Percentiles rank a stretch among this genome's conserved stretches.
Evolutionary conservation across 1,284 basidiomycete genomes (phyloP).

Genomic region (Trichosporon coremiiforme): DNA sequence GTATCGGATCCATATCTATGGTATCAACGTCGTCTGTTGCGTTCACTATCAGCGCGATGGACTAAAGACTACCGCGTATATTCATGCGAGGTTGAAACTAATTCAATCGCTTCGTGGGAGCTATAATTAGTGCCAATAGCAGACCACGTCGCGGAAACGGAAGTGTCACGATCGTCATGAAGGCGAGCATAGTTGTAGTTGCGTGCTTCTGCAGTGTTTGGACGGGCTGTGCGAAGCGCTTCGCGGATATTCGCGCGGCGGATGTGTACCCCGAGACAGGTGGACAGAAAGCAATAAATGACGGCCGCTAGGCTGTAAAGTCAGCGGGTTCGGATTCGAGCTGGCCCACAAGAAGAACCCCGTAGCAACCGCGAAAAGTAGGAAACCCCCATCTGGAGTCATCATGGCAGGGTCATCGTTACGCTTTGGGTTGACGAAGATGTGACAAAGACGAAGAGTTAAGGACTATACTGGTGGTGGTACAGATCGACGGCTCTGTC

Average conservation of each 20-base stretch:
- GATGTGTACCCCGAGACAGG: conserved; percentile 48
- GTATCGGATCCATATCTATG: conserved; percentile 4
- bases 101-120: not conserved
- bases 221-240: conserved; percentile 31
- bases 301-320: conserved; percentile 40
- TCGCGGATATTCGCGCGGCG: conserved; percentile 46
- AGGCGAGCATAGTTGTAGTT: conserved; percentile 19
- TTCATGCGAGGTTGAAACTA: not conserved
- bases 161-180: not conserved
- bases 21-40: not conserved
- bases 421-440: not conserved
- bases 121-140: not conserved
- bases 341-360: conserved; percentile 42
- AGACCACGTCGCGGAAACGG: not conserved
- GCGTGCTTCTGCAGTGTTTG: conserved; percentile 19
- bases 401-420: not conserved
- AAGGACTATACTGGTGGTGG: too few relatives aligned
- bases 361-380: conserved; percentile 43
- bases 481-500: too few relatives aligned
- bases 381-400: conserved; percentile 39
- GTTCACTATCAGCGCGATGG: not conserved
- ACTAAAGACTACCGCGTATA: not conserved
- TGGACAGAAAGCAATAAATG: conserved; percentile 54
- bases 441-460: too few relatives aligned
- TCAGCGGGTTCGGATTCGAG: not conserved